Conservation (phyloP, 1,139 yeast species). For the Geotrichum candidum region DNA sequence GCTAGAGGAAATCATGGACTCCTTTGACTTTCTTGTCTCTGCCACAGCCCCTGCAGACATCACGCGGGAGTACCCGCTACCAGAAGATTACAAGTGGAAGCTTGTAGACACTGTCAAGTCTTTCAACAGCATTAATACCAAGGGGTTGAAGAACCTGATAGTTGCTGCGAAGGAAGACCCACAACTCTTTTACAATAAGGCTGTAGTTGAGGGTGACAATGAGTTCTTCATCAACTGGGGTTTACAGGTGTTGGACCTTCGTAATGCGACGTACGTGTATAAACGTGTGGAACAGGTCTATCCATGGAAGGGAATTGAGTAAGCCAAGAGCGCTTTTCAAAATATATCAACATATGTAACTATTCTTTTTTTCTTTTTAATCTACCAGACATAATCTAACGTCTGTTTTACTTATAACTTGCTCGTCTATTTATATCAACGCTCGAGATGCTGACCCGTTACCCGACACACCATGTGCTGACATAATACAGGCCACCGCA, state of each 20-base stretch:
- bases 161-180: constrained; percentile 6
- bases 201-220: constrained; percentile 1
- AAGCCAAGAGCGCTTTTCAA: not conserved
- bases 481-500: constrained; percentile 7
- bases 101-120: constrained; percentile 36
- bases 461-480: not conserved
- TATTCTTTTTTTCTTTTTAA: not conserved
- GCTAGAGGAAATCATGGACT: constrained; percentile 44
- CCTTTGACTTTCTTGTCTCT: constrained; percentile 57
- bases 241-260: constrained; percentile 7
- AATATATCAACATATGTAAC: constrained; percentile 1
- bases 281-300: constrained; percentile 21
- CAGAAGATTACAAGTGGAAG: constrained; percentile 37
- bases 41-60: constrained; percentile 32
- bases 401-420: too few species aligned
- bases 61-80: constrained; percentile 20
- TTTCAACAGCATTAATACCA: constrained; percentile 35
- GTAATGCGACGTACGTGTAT: constrained; percentile 33
- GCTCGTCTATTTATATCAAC: not conserved
- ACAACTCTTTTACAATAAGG: not conserved
- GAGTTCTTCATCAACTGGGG: constrained; percentile 1
- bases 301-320: not conserved
- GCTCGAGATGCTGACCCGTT: not conserved
- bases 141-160: not conserved
- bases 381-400: not conserved